Conservation (phyloP, 2,329 filamentous ascomycete species). For the Trichoderma sp. region DNA sequence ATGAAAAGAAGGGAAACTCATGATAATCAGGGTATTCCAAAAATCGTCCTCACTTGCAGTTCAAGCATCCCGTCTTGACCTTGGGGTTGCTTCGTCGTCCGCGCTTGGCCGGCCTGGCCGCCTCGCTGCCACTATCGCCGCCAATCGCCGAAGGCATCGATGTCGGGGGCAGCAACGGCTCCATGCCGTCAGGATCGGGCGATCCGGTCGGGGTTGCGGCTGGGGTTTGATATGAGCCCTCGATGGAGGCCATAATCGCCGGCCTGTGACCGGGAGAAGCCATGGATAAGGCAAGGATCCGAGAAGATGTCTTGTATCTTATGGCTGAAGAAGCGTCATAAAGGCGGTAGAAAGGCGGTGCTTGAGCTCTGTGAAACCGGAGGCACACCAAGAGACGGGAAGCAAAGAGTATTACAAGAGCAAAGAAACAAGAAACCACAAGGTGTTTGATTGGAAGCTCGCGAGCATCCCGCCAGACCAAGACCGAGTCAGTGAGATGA, state of each 20-base stretch:
- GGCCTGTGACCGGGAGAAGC: conserved; percentile 5
- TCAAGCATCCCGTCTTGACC: conserved; percentile 67
- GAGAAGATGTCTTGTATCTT: not conserved
- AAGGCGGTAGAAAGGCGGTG: not conserved
- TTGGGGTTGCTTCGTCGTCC: conserved; percentile 60
- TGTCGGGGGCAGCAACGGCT: not conserved
- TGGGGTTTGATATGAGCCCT: conserved; percentile 25
- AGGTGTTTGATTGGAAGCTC: too few relatives aligned
- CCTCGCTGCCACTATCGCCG: not conserved
- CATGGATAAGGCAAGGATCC: not conserved
- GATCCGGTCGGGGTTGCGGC: conserved; percentile 23
- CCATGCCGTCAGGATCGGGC: conserved; percentile 6
- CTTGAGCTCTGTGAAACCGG: not conserved
- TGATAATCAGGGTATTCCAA: not conserved
- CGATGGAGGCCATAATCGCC: not conserved
- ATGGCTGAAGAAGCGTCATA: not conserved
- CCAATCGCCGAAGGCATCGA: not conserved
- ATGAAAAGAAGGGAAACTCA: not conserved
- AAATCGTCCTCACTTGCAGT: conserved; percentile 64
- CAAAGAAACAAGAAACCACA: too few relatives aligned
- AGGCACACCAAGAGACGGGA: not conserved
- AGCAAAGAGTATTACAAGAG: not conserved
- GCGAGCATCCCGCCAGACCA: too few relatives aligned
- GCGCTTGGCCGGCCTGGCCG: conserved; percentile 42
- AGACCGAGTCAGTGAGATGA: too few relatives aligned